These are phyloP conservation scores for Gossypioides kirkii DNA, from an alignment of 345 rosid genomes.

Conservation along the genomic window DNA sequence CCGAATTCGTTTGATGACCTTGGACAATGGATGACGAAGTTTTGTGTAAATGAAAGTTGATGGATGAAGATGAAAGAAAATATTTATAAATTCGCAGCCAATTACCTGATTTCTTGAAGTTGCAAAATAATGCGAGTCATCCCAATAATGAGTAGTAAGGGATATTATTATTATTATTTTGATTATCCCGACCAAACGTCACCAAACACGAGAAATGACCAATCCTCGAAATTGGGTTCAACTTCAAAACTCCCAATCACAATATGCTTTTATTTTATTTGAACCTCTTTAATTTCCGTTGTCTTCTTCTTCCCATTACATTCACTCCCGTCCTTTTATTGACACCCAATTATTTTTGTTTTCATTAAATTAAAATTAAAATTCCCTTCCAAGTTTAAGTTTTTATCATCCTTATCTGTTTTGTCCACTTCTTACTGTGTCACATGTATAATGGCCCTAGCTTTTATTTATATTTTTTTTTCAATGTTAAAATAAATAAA, in stretches of 20 bases:
- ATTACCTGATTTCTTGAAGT: no score
- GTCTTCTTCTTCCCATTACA: not conserved
- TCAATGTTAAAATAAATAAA: no score
- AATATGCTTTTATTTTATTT: not conserved
- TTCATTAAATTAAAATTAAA: not conserved
- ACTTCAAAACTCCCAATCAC: not conserved
- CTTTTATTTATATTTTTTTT: no score
- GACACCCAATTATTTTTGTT: no score
- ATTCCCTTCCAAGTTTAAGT: not conserved
- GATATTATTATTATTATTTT: not conserved
- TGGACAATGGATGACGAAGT: no score
- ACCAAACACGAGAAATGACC: not conserved
- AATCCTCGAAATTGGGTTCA: not conserved
- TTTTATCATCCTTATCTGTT: not conserved
- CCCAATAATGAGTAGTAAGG: not conserved
- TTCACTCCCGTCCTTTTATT: no score
- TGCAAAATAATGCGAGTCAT: not conserved
- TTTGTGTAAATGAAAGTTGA: no score
- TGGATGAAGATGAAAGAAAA: no score
- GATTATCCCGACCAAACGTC: not conserved
- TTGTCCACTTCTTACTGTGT: not conserved
- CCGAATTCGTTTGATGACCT: no score
- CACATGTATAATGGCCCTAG: not conserved
- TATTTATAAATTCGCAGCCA: no score
- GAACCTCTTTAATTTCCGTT: no score